Percentiles rank a stretch among this genome's conserved stretches.
phyloP scores from a whole-genome alignment of 1,284 basidiomycete species.

The Schizophyllum amplum region DNA sequence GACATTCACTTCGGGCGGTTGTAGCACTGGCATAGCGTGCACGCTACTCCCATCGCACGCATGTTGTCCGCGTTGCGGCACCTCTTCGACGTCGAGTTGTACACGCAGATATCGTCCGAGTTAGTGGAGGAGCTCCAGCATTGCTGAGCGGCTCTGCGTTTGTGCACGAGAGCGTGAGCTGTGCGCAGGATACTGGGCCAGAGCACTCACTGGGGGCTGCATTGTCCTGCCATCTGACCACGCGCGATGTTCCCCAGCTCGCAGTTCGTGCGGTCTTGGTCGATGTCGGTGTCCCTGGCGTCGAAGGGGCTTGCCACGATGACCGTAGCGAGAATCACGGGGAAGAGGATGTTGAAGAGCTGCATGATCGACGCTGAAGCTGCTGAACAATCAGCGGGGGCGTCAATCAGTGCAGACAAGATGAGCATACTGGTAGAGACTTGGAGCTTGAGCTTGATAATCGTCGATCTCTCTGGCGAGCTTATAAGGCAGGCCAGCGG shows the following conservation, averaged over 20 bases:
- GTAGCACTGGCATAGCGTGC: background rate
- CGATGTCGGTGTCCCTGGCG: background rate
- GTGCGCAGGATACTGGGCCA: too few relatives aligned
- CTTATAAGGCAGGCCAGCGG: too few relatives aligned
- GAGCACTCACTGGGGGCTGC: background rate
- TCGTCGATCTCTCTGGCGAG: too few relatives aligned
- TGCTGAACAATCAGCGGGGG: too few relatives aligned
- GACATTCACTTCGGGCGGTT: background rate
- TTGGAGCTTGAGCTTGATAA: too few relatives aligned
- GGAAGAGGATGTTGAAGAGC: background rate
- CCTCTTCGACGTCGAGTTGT: background rate
- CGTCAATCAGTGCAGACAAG: too few relatives aligned
- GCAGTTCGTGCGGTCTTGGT: background rate
- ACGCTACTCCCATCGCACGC: background rate
- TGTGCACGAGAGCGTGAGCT: background rate
- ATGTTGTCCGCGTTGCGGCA: background rate
- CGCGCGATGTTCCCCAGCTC: background rate
- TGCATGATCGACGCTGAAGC: too few relatives aligned
- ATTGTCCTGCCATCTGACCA: background rate
- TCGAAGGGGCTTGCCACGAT: background rate
- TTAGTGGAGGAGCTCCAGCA: background rate
- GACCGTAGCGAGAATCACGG: background rate
- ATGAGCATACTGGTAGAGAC: too few relatives aligned
- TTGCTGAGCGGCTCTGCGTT: background rate
- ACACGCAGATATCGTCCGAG: background rate